phyloP scores from a whole-genome alignment of 2,329 filamentous ascomycete species.

The Diplodia corticola region DNA sequence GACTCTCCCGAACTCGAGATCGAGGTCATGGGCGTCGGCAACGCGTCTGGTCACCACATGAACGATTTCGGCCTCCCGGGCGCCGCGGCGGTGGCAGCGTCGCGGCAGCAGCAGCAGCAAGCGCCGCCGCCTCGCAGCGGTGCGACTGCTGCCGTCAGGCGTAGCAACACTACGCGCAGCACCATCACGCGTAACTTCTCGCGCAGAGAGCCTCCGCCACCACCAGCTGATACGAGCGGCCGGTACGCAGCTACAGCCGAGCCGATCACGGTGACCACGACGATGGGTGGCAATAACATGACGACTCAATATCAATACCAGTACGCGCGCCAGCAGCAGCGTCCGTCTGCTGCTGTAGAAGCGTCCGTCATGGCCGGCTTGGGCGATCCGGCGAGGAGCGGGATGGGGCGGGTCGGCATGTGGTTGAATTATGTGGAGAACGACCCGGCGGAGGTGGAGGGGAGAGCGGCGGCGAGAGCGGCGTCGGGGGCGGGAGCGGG shows the following conservation, averaged over 20 bases:
- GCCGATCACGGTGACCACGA: not conserved
- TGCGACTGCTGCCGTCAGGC: not conserved
- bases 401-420: conserved; percentile 40
- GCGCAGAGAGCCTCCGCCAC: conserved; percentile 20
- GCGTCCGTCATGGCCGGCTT: conserved; percentile 42
- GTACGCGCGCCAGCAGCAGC: not conserved
- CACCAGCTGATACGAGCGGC: too few relatives aligned
- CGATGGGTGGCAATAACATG: not conserved
- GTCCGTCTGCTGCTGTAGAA: conserved; percentile 9
- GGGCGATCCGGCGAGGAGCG: conserved; percentile 31
- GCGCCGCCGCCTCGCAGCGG: not conserved
- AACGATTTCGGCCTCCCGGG: conserved; percentile 48
- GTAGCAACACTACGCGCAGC: conserved; percentile 30
- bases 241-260: not conserved
- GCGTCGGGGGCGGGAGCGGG: too few relatives aligned
- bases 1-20: conserved; percentile 33
- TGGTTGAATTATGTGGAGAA: conserved; percentile 41
- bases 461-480: conserved; percentile 9
- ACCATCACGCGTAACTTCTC: not conserved
- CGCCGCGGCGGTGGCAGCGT: conserved; percentile 47
- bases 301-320: not conserved
- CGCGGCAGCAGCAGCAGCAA: conserved; percentile 30
- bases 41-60: conserved; percentile 59
- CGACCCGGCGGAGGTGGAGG: conserved; percentile 38
- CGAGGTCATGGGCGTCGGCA: conserved; percentile 53